Conservation (phyloP, 1,139 yeast genomes). For the Hyphopichia burtonii region DNA sequence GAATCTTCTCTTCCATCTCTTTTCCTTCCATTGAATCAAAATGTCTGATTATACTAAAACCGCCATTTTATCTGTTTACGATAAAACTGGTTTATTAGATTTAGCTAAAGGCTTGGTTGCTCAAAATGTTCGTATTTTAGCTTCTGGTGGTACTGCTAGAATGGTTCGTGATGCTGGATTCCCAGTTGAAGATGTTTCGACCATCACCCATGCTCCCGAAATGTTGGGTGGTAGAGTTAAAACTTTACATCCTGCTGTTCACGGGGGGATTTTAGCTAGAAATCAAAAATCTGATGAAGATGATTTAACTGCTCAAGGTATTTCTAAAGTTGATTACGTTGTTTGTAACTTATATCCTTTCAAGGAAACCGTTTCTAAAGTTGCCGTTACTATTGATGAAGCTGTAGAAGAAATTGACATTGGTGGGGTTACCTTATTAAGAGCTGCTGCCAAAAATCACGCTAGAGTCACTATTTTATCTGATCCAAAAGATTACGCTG, state of each 20-base stretch:
- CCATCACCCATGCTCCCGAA: conserved; percentile 97
- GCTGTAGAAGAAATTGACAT: conserved; percentile 98
- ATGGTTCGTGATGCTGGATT: conserved; percentile 96
- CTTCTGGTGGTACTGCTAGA: conserved; percentile 96
- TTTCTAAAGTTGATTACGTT: conserved; percentile 92
- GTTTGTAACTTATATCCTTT: conserved; percentile 98
- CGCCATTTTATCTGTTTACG: conserved; percentile 94
- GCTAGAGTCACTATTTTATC: conserved; percentile 91
- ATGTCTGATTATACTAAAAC: conserved; percentile 60
- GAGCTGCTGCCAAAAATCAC: conserved; percentile 99
- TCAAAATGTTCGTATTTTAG: conserved; percentile 86
- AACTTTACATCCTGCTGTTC: conserved; percentile 97
- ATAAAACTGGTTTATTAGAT: conserved; percentile 93
- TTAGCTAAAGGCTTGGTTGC: conserved; percentile 91
- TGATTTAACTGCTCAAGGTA: conserved; percentile 83
- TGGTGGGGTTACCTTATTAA: conserved; percentile 94
- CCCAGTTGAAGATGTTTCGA: conserved; percentile 93
- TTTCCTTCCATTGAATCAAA: background rate
- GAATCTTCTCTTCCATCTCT: background rate
- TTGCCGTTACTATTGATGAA: conserved; percentile 92
- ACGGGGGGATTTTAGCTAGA: conserved; percentile 97
- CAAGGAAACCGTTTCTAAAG: conserved; percentile 94
- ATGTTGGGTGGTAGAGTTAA: conserved; percentile 98
- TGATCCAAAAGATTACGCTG: conserved; percentile 90
- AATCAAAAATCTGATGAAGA: conserved; percentile 85